Base-by-base conservation (phyloP, 1,284 basidiomycete genomes). In the Cutaneotrichosporon sp. region DNA sequence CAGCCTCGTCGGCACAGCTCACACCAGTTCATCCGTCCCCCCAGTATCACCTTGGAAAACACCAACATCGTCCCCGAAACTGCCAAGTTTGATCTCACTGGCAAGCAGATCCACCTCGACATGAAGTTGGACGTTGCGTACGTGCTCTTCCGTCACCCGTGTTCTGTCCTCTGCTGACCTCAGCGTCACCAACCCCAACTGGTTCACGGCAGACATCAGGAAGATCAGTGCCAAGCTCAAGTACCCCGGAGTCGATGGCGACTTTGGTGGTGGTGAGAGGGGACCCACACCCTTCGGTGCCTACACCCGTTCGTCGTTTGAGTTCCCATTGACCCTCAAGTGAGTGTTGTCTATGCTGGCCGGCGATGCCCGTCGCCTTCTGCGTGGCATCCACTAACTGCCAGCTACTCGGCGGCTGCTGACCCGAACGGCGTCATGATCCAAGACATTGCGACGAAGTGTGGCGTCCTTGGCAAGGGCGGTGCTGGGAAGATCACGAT, bases 181-280 rank as follows among this genome's bases (percentile, higher is more conserved):
- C 62, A 90, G 87, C 44, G 87, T 91, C 53, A 75, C 78, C 62
- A 93, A 93, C 68, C 90, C 89, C 29, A 91, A 92, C 70, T 91
- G 84, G 77, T 91, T 93, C 72, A 75, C 80, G 12, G 85, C 87
- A 20, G 78, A 80, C 46, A 83, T 93, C 71, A 80, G 81, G 52
- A 78, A 81, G 51, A 83, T 92, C 63, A 78, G 80, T 37, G 86
- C 85, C 5, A 75, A 84, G 6, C 80, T 88, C 46, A 78, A 80
- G 64, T 90, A 91, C 68, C 87, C 87, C 5, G 82, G 84, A 62
- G 79, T 83, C 59, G 83, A 82, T 27, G 65, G 78, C 39, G 72
- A 55, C 10, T 68, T 88, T 49, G 90, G 90, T n/a, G 79, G 80
- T 38, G 88, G 91, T 26, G 75, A 76, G 17, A 63, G 82, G 45